Evolutionary conservation across 106 monocot genomes (phyloP).

Genomic region (Alisma plantagoaquatica): DNA sequence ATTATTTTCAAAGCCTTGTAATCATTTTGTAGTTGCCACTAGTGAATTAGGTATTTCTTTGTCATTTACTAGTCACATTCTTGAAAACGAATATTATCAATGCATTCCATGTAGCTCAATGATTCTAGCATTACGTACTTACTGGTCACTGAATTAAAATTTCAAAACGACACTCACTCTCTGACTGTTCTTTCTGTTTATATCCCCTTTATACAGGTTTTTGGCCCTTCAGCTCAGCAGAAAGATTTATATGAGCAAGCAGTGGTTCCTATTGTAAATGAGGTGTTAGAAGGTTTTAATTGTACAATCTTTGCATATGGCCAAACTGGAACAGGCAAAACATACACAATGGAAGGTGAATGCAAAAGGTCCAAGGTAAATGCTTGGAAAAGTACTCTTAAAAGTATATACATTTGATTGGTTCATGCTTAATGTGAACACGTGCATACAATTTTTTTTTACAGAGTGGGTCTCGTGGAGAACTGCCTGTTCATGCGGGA

Average conservation of each 20-base stretch:
- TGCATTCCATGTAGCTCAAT: no score
- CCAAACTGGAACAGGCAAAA: slow-evolving; percentile 95
- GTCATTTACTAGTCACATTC: no score
- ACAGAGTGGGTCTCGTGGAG: slow-evolving; percentile 57
- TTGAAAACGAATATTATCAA: no score
- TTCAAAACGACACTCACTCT: no score
- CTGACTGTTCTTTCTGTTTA: no score
- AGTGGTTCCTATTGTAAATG: slow-evolving; percentile 96
- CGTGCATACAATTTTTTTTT: slow-evolving; percentile 13
- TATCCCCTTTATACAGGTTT: slow-evolving; percentile 62
- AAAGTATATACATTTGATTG: no score
- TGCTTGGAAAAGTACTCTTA: no score
- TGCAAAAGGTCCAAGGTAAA: slow-evolving; percentile 67
- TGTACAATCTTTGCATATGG: slow-evolving; percentile 99
- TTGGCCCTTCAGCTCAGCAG: slow-evolving; percentile 82
- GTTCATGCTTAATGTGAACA: not conserved
- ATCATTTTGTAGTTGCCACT: no score
- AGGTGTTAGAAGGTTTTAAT: slow-evolving; percentile 97
- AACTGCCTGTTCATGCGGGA: slow-evolving; percentile 81
- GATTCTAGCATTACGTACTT: no score
- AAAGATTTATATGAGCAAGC: slow-evolving; percentile 92
- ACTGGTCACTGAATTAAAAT: no score
- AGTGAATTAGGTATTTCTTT: no score
- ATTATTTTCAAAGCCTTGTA: no score
- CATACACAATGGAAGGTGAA: slow-evolving; percentile 99